A percentile compares a stretch with the other conserved stretches of the same genome.
These are phyloP conservation scores for Symbiodinium pilosum DNA, from an alignment of 73 alveolate species.

Conservation along the genomic window DNA sequence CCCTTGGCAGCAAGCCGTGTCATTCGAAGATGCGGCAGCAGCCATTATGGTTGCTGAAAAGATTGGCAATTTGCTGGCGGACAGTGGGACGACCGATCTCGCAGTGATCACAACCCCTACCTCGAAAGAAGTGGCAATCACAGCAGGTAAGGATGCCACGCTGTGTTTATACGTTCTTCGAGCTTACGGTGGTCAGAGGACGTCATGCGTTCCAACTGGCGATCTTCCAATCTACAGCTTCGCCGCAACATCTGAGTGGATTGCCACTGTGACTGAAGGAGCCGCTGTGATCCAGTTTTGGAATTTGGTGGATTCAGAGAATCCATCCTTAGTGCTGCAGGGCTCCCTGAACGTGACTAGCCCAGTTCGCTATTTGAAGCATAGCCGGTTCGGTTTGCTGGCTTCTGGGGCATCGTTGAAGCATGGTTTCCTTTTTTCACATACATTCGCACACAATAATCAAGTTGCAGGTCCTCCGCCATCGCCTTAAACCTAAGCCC, in stretches of 20 bases:
- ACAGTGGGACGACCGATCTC: not conserved
- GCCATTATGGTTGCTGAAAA: conserved; percentile 18
- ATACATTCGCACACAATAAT: too few species aligned
- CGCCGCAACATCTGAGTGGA: not conserved
- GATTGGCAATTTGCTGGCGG: not conserved
- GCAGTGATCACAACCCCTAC: not conserved
- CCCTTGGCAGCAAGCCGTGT: conserved; percentile 42
- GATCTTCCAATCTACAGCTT: not conserved
- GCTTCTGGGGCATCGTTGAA: too few species aligned
- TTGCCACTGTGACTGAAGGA: conserved; percentile 12
- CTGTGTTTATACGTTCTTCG: conserved; percentile 11
- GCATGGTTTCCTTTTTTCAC: too few species aligned
- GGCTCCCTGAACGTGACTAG: conserved; percentile 4
- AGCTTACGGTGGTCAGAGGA: not conserved
- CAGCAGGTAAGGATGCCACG: not conserved
- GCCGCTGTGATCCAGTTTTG: not conserved
- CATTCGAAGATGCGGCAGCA: conserved; percentile 32
- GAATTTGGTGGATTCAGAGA: not conserved
- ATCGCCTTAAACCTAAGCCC: too few species aligned
- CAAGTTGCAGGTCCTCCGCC: too few species aligned
- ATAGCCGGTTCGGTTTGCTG: conserved; percentile 8
- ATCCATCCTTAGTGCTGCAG: not conserved
- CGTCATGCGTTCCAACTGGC: not conserved
- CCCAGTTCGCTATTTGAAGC: not conserved
- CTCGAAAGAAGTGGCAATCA: not conserved